These are phyloP conservation scores for Berkeleyomyces rouxiae DNA, from an alignment of 2,329 filamentous ascomycete species.

Conservation along the genomic window DNA sequence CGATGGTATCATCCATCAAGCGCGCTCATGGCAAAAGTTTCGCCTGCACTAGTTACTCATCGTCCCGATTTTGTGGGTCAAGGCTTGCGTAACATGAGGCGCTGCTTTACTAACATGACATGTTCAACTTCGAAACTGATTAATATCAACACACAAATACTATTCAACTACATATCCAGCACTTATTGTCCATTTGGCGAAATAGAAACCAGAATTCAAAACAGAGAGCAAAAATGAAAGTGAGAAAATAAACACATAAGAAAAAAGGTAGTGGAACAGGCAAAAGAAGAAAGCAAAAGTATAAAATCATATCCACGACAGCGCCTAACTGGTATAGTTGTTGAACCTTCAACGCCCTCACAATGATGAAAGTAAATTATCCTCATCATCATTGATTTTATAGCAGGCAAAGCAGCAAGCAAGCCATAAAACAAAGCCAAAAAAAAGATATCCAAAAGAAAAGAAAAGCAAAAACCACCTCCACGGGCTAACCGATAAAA, in stretches of 20 bases:
- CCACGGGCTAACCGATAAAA: not conserved
- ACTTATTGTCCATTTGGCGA: not conserved
- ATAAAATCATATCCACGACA: conserved; percentile 17
- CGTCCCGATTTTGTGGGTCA: not conserved
- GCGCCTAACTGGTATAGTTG: conserved; percentile 21
- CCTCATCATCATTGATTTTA: conserved; percentile 13
- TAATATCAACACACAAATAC: not conserved
- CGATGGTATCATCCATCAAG: not conserved
- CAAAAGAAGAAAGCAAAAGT: conserved; percentile 17
- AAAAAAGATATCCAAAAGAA: conserved; percentile 2
- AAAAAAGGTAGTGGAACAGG: conserved; percentile 16
- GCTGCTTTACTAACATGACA: not conserved
- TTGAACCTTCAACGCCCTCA: conserved; percentile 21
- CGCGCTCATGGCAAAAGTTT: not conserved
- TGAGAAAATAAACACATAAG: conserved; percentile 11
- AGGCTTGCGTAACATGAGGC: not conserved
- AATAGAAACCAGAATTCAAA: not conserved
- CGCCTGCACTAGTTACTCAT: not conserved
- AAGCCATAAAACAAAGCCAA: conserved; percentile 1
- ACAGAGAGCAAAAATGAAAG: conserved; percentile 14
- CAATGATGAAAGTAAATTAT: conserved; percentile 14
- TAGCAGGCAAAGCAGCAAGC: conserved; percentile 5
- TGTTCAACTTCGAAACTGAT: not conserved
- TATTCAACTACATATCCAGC: not conserved
- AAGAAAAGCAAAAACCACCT: not conserved